These are phyloP conservation scores for Russula foetens DNA, from an alignment of 768 basidiomycete genomes.

Conservation along the genomic window DNA sequence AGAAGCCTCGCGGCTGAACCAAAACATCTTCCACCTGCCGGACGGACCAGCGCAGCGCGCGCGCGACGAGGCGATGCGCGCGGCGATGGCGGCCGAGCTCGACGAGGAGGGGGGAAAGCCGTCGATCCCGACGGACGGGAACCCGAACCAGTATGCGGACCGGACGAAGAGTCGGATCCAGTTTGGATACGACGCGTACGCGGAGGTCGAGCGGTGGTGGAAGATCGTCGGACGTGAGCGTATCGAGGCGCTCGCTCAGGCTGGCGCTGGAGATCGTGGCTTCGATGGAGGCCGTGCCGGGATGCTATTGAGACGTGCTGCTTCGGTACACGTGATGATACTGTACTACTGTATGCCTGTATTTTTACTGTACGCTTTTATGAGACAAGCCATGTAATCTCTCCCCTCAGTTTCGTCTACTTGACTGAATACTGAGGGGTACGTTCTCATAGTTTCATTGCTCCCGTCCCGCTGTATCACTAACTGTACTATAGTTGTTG, in stretches of 20 bases:
- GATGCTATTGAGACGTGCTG: not conserved
- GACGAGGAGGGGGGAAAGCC: too few species aligned
- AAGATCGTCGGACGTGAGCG: constrained; percentile 24
- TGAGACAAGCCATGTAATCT: too few species aligned
- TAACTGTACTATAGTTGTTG: too few species aligned
- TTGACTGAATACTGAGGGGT: too few species aligned
- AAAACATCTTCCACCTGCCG: constrained; percentile 44
- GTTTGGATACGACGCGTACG: constrained; percentile 50
- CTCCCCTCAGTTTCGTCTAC: too few species aligned
- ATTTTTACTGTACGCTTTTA: too few species aligned
- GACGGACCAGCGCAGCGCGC: constrained; percentile 46
- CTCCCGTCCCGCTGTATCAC: too few species aligned
- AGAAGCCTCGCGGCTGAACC: constrained; percentile 40
- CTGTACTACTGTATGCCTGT: too few species aligned
- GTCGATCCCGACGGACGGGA: constrained; percentile 29
- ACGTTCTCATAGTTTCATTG: too few species aligned
- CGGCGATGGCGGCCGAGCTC: constrained; percentile 37
- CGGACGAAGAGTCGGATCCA: constrained; percentile 37
- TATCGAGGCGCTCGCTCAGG: constrained; percentile 7
- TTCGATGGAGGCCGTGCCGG: not conserved
- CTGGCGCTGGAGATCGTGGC: too few species aligned
- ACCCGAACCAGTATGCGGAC: constrained; percentile 53
- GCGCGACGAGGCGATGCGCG: constrained; percentile 44
- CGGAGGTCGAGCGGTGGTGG: constrained; percentile 46
- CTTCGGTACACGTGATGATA: too few species aligned